Base-by-base conservation (phyloP, 1,284 basidiomycete genomes). In the Lentinula novae-zelandiae region DNA sequence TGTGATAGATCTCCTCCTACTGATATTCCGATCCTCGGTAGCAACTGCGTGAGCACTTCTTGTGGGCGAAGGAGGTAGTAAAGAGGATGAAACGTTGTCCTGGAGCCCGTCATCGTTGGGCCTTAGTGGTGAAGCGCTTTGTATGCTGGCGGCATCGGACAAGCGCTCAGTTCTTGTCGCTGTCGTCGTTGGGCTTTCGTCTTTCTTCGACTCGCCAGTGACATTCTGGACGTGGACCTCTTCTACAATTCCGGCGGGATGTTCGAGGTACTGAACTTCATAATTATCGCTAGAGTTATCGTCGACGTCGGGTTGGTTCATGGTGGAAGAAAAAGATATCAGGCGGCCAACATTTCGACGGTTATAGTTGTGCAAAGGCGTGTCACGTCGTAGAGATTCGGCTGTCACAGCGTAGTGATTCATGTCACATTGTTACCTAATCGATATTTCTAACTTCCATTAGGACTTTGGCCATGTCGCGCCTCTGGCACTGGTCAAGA, bases 121-220 rank as follows among this genome's bases (percentile, higher is more conserved):
- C 10, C 58, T 22, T 2, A 54, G 8, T 12, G 53, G 17, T 7
- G 59, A 38, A 8, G 40, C 31, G 31, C 59, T 60, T 8, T 60
- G 84, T 65, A 87, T 76, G 67, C 86, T 88, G 64, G 76, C 76
- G 38, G 75, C 72, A 64, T 55, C 53, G 4, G 59, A 39, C 42
- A 54, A 48, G 17, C 52, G 59, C 48, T 54, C 53, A 20, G 60
- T 22, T 52, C 48, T 53, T 1, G 48, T 34, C 53, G 1, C 20
- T 39, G 52, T 59, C 22, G 49, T 10, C 34, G 51, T 20, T 71
- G 20, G 69, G 68, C 52, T 72, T 69, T 31, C 72, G 69, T 66
- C 76, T 78, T 70, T 65, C 64, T 66, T 70, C 67, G 50, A 73
- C 67, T 60, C 71, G 69, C 44, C 44, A 22, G 44, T 46, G 17